Evolutionary conservation across 371 early-diverging fungal genomes (phyloP).

Genomic region (Mortierella sp.): DNA sequence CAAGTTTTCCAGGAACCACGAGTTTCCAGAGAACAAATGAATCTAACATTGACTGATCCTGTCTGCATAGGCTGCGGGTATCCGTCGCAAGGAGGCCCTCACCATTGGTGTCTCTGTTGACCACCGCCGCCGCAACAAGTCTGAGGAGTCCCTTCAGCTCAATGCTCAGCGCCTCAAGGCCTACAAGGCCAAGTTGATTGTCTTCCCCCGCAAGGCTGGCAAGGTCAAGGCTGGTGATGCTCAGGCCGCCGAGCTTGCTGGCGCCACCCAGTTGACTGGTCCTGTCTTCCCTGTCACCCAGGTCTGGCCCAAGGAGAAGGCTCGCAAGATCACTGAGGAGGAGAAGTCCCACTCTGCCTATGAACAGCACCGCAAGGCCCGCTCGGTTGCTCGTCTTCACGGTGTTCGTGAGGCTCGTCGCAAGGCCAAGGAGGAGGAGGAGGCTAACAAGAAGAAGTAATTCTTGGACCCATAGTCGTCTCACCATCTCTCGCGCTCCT

Average conservation of each 20-base stretch:
- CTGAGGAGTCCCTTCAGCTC: slow-evolving; percentile 93
- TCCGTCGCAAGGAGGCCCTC: slow-evolving; percentile 94
- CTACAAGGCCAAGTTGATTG: slow-evolving; percentile 80
- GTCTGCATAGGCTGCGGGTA: slow-evolving; percentile 83
- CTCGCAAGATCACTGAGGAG: slow-evolving; percentile 86
- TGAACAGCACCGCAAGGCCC: slow-evolving; percentile 91
- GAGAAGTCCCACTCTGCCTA: slow-evolving; percentile 86
- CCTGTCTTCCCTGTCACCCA: slow-evolving; percentile 82
- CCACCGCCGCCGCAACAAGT: slow-evolving; percentile 97
- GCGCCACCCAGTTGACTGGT: slow-evolving; percentile 81
- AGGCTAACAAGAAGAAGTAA: slow-evolving; percentile 86
- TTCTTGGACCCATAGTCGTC: neutral
- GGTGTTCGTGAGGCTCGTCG: slow-evolving; percentile 89
- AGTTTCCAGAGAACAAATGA: neutral
- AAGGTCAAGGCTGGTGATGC: slow-evolving; percentile 86
- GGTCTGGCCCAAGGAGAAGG: slow-evolving; percentile 72
- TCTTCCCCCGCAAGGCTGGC: slow-evolving; percentile 77
- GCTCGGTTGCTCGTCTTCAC: slow-evolving; percentile 81
- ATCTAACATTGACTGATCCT: neutral
- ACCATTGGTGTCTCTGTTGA: slow-evolving; percentile 99
- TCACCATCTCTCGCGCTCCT: slow-evolving; percentile 26
- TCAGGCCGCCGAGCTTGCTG: slow-evolving; percentile 72
- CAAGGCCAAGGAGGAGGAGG: slow-evolving; percentile 85
- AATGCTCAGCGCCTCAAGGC: slow-evolving; percentile 98
- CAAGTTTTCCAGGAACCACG: too few relatives aligned